Evolutionary conservation across 2,329 filamentous ascomycete genomes (phyloP).

Genomic region (Fusarium lyarnte): DNA sequence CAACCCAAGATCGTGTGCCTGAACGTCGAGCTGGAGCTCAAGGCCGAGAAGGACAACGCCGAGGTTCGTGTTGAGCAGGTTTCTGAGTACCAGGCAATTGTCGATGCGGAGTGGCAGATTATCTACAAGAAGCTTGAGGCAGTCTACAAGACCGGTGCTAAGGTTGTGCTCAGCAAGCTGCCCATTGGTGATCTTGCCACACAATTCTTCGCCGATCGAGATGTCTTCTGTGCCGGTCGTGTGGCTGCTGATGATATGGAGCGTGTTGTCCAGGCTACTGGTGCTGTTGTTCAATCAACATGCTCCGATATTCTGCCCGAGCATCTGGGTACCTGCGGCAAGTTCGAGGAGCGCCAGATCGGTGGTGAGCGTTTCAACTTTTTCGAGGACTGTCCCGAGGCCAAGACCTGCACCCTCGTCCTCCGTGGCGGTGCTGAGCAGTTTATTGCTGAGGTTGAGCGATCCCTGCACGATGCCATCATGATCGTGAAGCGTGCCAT

Average conservation of each 20-base stretch:
- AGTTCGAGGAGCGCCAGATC: constrained; percentile 95
- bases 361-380: constrained; percentile 98
- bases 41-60: constrained; percentile 99
- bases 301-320: constrained; percentile 92
- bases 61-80: constrained; percentile 98
- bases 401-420: constrained; percentile 96
- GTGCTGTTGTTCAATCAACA: constrained; percentile 91
- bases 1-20: constrained; percentile 97
- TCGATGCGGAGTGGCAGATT: constrained; percentile 99
- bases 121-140: constrained; percentile 99
- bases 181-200: constrained; percentile 98
- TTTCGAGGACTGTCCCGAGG: constrained; percentile 93
- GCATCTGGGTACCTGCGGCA: constrained; percentile 90
- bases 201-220: constrained; percentile 96
- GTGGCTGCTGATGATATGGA: constrained; percentile 94
- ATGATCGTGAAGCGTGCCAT: constrained; percentile 99
- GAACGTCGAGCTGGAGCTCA: constrained; percentile 97
- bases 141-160: constrained; percentile 90
- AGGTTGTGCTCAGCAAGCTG: constrained; percentile 96
- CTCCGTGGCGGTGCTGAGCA: constrained; percentile 97
- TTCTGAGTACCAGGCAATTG: constrained; percentile 98
- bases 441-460: constrained; percentile 98
- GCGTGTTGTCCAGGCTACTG: constrained; percentile 93
- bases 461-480: constrained; percentile 97
- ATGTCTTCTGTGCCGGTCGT: constrained; percentile 97